Evolutionary conservation across 352 stramenopile species (phyloP), one percentile per base, ranked within the genome.

Genomic region (Globisporangium parvum): DNA sequence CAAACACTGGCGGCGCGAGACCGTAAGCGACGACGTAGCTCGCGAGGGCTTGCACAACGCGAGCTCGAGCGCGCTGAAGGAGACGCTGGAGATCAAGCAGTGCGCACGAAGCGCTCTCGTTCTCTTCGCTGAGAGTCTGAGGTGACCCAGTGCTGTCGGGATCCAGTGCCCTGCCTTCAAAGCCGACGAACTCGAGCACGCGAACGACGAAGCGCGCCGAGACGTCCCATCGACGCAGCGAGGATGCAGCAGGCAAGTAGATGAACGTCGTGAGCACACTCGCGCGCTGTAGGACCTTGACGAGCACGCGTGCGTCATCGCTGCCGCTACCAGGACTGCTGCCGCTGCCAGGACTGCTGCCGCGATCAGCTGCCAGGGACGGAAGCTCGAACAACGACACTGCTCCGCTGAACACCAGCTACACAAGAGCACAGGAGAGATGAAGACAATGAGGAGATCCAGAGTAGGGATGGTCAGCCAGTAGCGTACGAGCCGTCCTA

Each of bases 341-440:
- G 17, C 31, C 55, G 47, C 35, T 48, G 18, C 21, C 40, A 17
- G 17, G 8, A 20, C 17, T 20, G 28, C 20, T 6, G 23, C 6
- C 4, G 20, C 21, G 8, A 3, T 17, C 48, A 42, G 18, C 28
- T n/a, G 40, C 10, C 8, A 35, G 12, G 15, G 15, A 10, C 18
- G 11, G 6, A 20, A 62, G 28, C 18, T 42, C 14, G 5, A 9
- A 4, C 21, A 20, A 8, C 33, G 20, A 9, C 9, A 79, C 50
- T 1, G 46, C 62, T 20, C 72, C 72, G 35, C 62, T 66, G 45
- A 81, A 81, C 46, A 82, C 21, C 18, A 79, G 45, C 72, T 82
- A n/a, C 20, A 51, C 11, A 35, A 1, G 20, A 8, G 53, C 10
- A 40, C 14, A 28, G 12, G 33, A 3, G 17, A 17, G 20, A 5